phyloP scores from a whole-genome alignment of 2,329 filamentous ascomycete genomes.

The Sclerotinia trifoliorum region DNA sequence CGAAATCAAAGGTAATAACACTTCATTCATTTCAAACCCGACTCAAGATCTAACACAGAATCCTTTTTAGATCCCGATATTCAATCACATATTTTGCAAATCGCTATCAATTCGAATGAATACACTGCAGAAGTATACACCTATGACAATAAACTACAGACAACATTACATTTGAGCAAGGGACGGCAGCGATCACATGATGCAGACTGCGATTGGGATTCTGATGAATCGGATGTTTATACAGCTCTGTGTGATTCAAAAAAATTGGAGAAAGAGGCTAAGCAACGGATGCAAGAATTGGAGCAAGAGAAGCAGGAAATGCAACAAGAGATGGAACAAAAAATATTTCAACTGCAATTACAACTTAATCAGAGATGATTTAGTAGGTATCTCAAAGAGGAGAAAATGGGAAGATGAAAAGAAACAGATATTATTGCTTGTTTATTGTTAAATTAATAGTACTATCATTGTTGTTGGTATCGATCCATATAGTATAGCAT shows the following conservation, averaged over 20 bases:
- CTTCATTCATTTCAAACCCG: neutral
- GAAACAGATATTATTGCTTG: neutral
- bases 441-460: neutral
- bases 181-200: neutral
- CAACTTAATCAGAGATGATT: neutral
- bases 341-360: neutral
- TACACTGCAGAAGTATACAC: neutral
- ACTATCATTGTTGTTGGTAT: neutral
- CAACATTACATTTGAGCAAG: conserved; percentile 3
- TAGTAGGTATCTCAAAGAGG: neutral
- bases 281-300: too few species aligned
- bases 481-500: neutral
- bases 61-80: neutral
- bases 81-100: neutral
- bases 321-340: neutral
- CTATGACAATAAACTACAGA: conserved; percentile 1
- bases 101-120: neutral
- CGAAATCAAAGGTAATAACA: neutral
- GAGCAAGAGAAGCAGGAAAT: too few species aligned
- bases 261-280: too few species aligned
- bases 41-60: neutral
- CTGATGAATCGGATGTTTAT: neutral
- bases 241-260: neutral
- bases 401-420: neutral
- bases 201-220: neutral